Base-by-base conservation (phyloP, 2,329 filamentous ascomycete species). In the Penicillium freii region DNA sequence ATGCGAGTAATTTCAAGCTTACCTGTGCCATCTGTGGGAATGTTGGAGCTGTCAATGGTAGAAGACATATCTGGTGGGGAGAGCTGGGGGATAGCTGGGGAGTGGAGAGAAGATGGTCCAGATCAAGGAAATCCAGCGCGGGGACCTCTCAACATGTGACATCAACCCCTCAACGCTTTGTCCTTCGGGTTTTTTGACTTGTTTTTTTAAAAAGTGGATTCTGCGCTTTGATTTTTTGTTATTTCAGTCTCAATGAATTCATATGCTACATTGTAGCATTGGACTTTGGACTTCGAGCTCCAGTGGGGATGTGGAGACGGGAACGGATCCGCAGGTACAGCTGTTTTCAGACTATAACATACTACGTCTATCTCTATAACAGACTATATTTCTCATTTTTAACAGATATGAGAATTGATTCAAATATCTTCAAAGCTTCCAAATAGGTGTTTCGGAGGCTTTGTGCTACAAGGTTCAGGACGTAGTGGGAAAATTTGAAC, bases 21-120 rank as follows among this genome's bases (percentile, higher is more conserved):
- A 66, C 64, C 64, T 55, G 64, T 66, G 36, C 64, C 64, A 57
- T 66, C 64, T 5, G 57, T 54, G 40, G 63, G 62, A 34, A 47
- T 47, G 8, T 53, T 56, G 0, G 51, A 49, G 34, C 7, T 51
- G 2, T 43, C 57, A 57, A 49, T 44, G 21, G 39, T 40, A 39
- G 57, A 56, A 47, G 45, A 54, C 43, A 53, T 53, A 19, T 39
- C 21, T 57, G 49, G 31, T 50, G 39, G 25, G 46, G 47, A 54
- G 48, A 46, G 49, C 31, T 58, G 17, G 34, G 40, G 50, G 17
- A 21, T n/a, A 56, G 45, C 33, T 34, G 33, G 33, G 33, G 33
- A 17, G 51, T 29, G 43, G 46, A 56, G 45, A 36, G 46, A 51
- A 38, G 36, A 50, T 23, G 34, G 43, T 31, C 54, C 49, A 57